Evolutionary conservation across 2,329 filamentous ascomycete species (phyloP), one percentile per base, ranked within the genome.

Genomic region (Aspergillus niger): DNA sequence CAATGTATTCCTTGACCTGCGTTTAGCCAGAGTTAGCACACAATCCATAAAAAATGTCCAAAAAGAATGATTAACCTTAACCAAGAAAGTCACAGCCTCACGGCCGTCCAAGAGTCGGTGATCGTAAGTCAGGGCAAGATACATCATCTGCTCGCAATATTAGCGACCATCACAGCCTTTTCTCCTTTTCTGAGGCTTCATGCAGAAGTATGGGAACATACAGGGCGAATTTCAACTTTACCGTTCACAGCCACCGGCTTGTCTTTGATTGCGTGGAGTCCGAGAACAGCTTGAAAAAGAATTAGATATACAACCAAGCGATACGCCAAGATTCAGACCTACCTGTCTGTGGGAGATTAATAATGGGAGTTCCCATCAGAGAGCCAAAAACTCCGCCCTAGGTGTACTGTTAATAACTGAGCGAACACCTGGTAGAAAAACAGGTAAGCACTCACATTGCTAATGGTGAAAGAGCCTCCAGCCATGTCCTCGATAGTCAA

Each of bases 401-500:
- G 6, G 30, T 5, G 63, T 61, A 62, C 44, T 15, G 26, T 50
- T 52, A 60, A 39, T 24, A 54, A 41, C 57, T 56, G 55, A 15
- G 24, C 10, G 51, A 10, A 7, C 8, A 28, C 8, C 32, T 50
- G 28, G 3, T 7, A 36, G 44, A 28, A 22, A 22, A 36, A 36
- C 11, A 41, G 41, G 8, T 26, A 41, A 36, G 20, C n/a, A 69
- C 79, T 70, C 65, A 82, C 90, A 76, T 97, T 98, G 83, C 91
- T 95, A 82, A 97, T 97, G 63, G 95, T 98, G 79, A 97, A 99
- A 38, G 94, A 97, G 66, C 95, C 95, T 62, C 95, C 95, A 62
- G 95, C 95, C 92, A 99, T 97, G 76, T 99, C 95, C 81, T 99
- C 95, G 70, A 99, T 97, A 2, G 95, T 98, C 67, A 99, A 86